phyloP scores from a whole-genome alignment of 306 rosid species.

The Rosa lucieae region DNA sequence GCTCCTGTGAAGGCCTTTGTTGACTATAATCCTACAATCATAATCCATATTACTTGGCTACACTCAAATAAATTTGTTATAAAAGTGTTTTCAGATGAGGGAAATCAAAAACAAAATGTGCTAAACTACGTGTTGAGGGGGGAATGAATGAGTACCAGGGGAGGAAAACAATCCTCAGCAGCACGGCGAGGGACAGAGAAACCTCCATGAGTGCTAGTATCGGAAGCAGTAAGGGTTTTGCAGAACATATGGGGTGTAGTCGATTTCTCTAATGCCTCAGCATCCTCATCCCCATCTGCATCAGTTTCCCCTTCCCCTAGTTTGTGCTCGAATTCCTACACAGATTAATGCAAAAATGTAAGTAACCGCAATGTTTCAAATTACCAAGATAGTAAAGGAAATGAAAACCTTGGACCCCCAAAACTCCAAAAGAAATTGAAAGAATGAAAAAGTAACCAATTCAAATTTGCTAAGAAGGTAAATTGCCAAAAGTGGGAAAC shows the following conservation, averaged over 20 bases:
- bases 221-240: conserved; percentile 98
- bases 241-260: conserved; percentile 98
- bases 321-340: conserved; percentile 56
- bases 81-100: neutral
- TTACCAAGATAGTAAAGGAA: neutral
- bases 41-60: neutral
- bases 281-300: conserved; percentile 67
- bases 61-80: neutral
- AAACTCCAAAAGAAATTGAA: neutral
- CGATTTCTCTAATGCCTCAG: conserved; percentile 63
- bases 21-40: conserved; percentile 76
- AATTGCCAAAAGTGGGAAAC: neutral
- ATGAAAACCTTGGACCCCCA: neutral
- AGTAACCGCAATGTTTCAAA: conserved; percentile 5
- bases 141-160: conserved; percentile 58
- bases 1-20: conserved; percentile 97
- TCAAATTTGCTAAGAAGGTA: neutral
- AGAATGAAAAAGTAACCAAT: neutral
- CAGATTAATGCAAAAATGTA: conserved; percentile 24
- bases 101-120: neutral
- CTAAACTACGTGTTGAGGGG: neutral
- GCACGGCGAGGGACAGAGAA: conserved; percentile 99
- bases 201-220: conserved; percentile 99
- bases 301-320: conserved; percentile 49
- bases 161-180: conserved; percentile 99